Evolutionary conservation across 2,329 filamentous ascomycete species (phyloP).

Genomic region (Cordyceps cateniannulata): DNA sequence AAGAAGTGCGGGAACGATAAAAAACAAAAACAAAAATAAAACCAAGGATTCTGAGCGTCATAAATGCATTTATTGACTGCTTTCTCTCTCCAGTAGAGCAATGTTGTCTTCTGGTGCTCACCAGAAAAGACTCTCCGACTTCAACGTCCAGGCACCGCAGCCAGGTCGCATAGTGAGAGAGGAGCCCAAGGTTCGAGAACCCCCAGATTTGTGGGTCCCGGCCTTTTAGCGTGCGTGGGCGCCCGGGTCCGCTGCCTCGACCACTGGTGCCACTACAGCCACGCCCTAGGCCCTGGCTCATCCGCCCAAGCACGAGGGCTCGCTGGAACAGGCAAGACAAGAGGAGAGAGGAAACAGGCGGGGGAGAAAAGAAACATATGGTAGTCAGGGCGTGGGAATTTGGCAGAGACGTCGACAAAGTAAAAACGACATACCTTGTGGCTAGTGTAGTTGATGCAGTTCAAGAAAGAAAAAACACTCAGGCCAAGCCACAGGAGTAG

Average conservation of each 20-base stretch:
- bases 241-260: neutral
- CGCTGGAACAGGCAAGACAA: neutral
- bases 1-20: too few relatives aligned
- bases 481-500: constrained; percentile 2
- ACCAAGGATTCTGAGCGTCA: too few relatives aligned
- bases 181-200: constrained; percentile 12
- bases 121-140: neutral
- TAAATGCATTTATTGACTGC: too few relatives aligned
- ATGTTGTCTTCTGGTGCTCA: too few relatives aligned
- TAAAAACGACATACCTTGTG: neutral
- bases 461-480: neutral
- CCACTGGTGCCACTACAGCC: neutral
- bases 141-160: neutral
- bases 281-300: constrained; percentile 1
- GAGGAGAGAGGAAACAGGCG: neutral
- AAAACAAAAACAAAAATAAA: too few relatives aligned
- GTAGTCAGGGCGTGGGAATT: neutral
- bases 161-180: neutral
- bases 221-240: constrained; percentile 9
- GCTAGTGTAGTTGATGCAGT: neutral
- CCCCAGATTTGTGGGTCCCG: constrained; percentile 10
- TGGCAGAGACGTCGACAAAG: neutral
- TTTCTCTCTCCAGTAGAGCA: too few relatives aligned
- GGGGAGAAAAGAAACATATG: neutral
- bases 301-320: neutral